Base-by-base conservation (phyloP, 805 yeast genomes). In the Saccharomycopsis sp. region DNA sequence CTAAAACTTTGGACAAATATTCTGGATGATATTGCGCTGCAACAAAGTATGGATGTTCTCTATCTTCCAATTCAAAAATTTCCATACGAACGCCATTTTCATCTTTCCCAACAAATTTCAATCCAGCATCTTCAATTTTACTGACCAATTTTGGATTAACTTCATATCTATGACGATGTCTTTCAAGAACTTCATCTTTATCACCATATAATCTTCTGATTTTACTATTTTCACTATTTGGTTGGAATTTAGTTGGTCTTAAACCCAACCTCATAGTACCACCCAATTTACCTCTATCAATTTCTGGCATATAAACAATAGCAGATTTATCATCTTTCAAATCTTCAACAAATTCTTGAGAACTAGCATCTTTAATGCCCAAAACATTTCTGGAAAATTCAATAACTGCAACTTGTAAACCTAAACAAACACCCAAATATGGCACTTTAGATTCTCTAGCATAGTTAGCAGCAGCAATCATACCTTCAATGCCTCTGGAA, bases 21-120 rank as follows among this genome's bases (percentile, higher is more conserved):
- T 93, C 99, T 27, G 99, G 99, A 63, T 93, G 99, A 69, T 89
- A 93, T 72, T 93, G 99, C 27, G 97, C 85, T 53, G 90, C 99
- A 56, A 87, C 94, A 59, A 67, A 89, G 69, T 81, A 93, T 58
- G 93, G 93, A 65, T 89, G 97, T 20, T 13, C 11, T 14, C 38
- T 19, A 60, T 76, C 79, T 51, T 80, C 76, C 56, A 88, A 70
- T 66, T 93, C 98, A 43, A 86, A 71, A 43, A 87, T 81, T 68
- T 93, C 97, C 95, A 94, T 93, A 72, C 99, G 84, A 57, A 79
- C 75, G 52, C 81, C 85, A 38, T 77, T 65, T 61, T 89, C 97
- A 66, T 93, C 98, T 64, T 82, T 86, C 60, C 97, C 98, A 47
- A 93, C 90, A 62, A 89, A 93, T 54, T 71, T 70, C 63, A 94